Base-by-base conservation (phyloP, 2,329 filamentous ascomycete genomes). In the Sarocladium kiliense region DNA sequence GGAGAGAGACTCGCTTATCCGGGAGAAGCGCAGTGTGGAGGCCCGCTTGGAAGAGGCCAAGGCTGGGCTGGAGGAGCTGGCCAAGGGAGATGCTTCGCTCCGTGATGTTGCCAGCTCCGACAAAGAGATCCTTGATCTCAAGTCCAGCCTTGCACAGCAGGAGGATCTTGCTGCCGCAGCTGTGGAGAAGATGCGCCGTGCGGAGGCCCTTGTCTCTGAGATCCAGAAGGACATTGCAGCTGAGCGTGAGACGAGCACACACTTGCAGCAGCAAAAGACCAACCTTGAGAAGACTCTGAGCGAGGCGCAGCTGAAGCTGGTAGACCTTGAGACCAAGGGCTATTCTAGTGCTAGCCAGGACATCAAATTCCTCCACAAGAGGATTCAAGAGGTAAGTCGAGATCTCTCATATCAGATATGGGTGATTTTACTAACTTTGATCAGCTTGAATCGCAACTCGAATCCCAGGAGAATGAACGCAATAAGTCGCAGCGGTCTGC, bases 261-360 rank as follows among this genome's bases (percentile, higher is more conserved):
- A 88, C 62, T 77, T 97, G 55, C 90, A 94, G 69, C 92, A 92
- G 68, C 90, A 96, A 62, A 97, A 97, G 75, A 89, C 89, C 2
- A 81, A 81, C 1, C 76, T 99, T 41, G 94, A 97, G 75, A 97
- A 96, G 77, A 84, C 82, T 55, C 77, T 96, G 53, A 96, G 92
- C 69, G 93, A 99, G 69, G 79, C 93, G 25, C 93, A 97, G 71
- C 82, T 97, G 54, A 86, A 86, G 66, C 84, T 96, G 55, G 87
- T 99, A 54, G 94, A 97, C 68, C 79, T 97, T 9, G 93, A 99
- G 75, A 97, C 94, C 42, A 97, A 97, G 77, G 91, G 92, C 54
- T 97, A 96, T 73, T 94, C 92, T 19, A 95, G 87, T 61, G 89
- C 89, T 23, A 96, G 92, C 69, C 91, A 96, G 65, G 93, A 97